Conservation (phyloP, 2,329 filamentous ascomycete genomes). For the Monosporascus sp. region DNA sequence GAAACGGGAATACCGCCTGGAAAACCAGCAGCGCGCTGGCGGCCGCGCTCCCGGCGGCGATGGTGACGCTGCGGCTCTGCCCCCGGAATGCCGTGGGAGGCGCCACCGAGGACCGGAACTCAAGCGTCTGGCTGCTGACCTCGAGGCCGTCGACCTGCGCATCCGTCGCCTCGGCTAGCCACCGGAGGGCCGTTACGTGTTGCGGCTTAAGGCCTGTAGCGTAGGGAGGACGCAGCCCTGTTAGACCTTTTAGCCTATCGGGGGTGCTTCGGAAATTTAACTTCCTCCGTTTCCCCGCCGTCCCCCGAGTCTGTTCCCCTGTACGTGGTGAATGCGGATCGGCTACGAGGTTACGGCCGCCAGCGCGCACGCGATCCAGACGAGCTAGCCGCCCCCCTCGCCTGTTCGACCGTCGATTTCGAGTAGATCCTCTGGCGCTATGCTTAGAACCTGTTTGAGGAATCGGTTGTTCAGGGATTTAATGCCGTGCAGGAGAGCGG, state of each 20-base stretch:
- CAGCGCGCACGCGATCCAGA: constrained; percentile 50
- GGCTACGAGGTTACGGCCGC: constrained; percentile 50
- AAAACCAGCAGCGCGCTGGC: constrained; percentile 54
- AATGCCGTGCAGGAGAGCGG: too few relatives aligned
- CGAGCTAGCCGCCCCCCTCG: constrained; percentile 58
- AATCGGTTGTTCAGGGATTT: too few relatives aligned
- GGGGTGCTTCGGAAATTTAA: neutral
- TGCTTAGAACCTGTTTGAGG: neutral
- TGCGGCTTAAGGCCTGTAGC: constrained; percentile 54
- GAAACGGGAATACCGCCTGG: constrained; percentile 55
- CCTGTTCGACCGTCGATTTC: constrained; percentile 52
- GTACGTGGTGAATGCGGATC: constrained; percentile 48
- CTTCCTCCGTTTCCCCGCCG: constrained; percentile 25
- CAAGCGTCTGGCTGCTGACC: constrained; percentile 46
- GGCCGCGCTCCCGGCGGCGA: constrained; percentile 43
- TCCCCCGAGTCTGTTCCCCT: constrained; percentile 44
- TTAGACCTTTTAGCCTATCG: too few relatives aligned
- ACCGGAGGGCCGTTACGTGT: constrained; percentile 52
- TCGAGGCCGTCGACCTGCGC: constrained; percentile 45
- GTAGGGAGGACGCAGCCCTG: constrained; percentile 1
- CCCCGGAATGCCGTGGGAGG: constrained; percentile 32
- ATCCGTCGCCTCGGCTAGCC: constrained; percentile 45
- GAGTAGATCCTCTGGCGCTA: constrained; percentile 22
- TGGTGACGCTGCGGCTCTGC: constrained; percentile 36
- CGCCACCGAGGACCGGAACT: constrained; percentile 37